phyloP scores from a whole-genome alignment of 2,329 filamentous ascomycete genomes.

The Fusarium mangiferae region DNA sequence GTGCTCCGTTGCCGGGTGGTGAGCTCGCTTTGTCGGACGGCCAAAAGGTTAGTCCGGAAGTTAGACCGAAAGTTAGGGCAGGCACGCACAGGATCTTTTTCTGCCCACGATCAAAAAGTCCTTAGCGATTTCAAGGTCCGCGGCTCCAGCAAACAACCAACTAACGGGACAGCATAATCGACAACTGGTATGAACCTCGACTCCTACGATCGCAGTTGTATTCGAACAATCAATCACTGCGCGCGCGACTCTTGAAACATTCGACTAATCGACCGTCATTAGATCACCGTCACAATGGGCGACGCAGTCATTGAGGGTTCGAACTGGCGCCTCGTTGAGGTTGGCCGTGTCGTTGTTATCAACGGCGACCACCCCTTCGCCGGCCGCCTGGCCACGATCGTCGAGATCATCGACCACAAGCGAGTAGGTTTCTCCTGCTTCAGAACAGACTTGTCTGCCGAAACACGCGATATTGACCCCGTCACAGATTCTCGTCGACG shows the following conservation, averaged over 20 bases:
- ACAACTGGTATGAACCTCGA: constrained; percentile 53
- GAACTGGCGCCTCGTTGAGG: constrained; percentile 96
- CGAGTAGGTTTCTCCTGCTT: constrained; percentile 77
- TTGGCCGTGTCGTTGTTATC: constrained; percentile 96
- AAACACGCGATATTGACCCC: constrained; percentile 41
- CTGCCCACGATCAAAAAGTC: constrained; percentile 55
- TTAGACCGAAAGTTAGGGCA: constrained; percentile 49
- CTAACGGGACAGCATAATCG: constrained; percentile 53
- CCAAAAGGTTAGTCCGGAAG: constrained; percentile 44
- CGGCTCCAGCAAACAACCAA: constrained; percentile 52
- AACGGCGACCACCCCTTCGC: constrained; percentile 79
- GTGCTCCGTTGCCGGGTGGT: constrained; percentile 18
- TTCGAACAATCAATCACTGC: constrained; percentile 41
- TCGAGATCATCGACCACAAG: constrained; percentile 99
- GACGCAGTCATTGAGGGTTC: constrained; percentile 84
- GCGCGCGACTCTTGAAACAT: constrained; percentile 40
- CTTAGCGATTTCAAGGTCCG: constrained; percentile 52
- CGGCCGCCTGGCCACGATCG: constrained; percentile 91
- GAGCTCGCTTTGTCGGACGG: constrained; percentile 31
- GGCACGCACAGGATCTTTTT: constrained; percentile 51
- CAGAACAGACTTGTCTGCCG: constrained; percentile 6
- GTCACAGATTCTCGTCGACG: constrained; percentile 90
- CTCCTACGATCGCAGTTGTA: constrained; percentile 42
- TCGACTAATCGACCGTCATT: constrained; percentile 49
- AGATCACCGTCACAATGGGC: constrained; percentile 79